Percentiles rank a stretch among this genome's conserved stretches.
These are phyloP conservation scores for Stagonosporopsis rhizophila DNA, from an alignment of 2,329 filamentous ascomycete species.

Conservation along the genomic window DNA sequence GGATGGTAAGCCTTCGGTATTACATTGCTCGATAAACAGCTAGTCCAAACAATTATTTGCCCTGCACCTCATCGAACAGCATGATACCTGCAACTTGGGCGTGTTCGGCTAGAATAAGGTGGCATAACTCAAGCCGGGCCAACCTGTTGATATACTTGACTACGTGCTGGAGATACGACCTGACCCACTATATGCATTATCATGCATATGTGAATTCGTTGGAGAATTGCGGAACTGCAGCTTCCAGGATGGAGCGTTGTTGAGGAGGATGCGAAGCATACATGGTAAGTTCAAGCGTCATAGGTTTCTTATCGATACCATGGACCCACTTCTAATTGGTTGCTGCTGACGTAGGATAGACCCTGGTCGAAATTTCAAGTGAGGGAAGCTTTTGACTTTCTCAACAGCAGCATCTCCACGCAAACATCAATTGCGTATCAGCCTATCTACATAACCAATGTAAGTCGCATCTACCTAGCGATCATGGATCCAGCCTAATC, in stretches of 20 bases:
- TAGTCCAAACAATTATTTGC: not conserved
- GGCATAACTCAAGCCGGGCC: not conserved
- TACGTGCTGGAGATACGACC: not conserved
- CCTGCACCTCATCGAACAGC: not conserved
- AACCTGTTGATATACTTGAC: not conserved
- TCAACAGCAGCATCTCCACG: constrained; percentile 19
- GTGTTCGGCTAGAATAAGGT: not conserved
- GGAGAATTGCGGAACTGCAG: not conserved
- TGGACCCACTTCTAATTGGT: constrained; percentile 12
- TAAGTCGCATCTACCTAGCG: constrained; percentile 14
- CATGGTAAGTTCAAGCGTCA: not conserved
- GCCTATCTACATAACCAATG: constrained; percentile 6
- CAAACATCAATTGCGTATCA: constrained; percentile 11
- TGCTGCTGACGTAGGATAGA: constrained; percentile 16
- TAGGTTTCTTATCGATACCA: constrained; percentile 12
- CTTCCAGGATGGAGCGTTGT: constrained; percentile 7
- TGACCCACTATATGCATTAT: not conserved
- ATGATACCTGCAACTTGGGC: not conserved
- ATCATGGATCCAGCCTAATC: constrained; percentile 7
- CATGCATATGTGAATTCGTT: not conserved
- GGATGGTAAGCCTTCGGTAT: too few species aligned
- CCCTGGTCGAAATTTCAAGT: constrained; percentile 14
- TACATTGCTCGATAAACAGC: not conserved
- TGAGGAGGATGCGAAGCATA: constrained; percentile 1
- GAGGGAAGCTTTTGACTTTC: constrained; percentile 2